Percentiles rank a stretch among this genome's conserved stretches.
These are phyloP conservation scores for Mucor racemosus DNA, from an alignment of 371 early-diverging fungal species.

Conservation along the genomic window DNA sequence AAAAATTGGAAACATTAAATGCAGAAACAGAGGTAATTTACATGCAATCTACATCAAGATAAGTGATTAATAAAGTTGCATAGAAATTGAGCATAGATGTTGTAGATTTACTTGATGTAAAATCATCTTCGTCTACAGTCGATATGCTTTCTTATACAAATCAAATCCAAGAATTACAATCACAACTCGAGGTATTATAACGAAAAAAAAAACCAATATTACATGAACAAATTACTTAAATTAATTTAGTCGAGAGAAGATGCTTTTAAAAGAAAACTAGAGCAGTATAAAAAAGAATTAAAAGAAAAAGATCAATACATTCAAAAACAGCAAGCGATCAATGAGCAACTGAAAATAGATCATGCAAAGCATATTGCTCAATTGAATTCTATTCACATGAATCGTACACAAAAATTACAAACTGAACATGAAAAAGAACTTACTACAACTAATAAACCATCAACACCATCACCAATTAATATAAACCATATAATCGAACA, in stretches of 20 bases:
- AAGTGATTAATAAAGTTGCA: too few relatives aligned
- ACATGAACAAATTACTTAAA: not conserved
- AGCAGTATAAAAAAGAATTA: not conserved
- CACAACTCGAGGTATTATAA: conserved; percentile 25
- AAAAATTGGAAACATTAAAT: not conserved
- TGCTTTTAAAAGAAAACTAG: conserved; percentile 10
- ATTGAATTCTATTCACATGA: not conserved
- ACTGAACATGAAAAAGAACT: not conserved
- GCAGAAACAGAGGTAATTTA: conserved; percentile 8
- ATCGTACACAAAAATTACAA: not conserved
- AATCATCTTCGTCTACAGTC: not conserved
- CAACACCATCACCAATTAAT: not conserved
- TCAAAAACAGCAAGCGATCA: conserved; percentile 4
- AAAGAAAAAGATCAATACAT: conserved; percentile 3
- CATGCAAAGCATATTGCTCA: conserved; percentile 13
- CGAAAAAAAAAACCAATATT: not conserved
- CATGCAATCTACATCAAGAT: not conserved
- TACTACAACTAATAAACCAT: not conserved
- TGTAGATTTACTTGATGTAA: conserved; percentile 14
- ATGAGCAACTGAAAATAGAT: not conserved
- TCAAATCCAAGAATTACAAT: conserved; percentile 17
- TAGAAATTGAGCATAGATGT: conserved; percentile 6
- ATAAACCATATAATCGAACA: conserved; percentile 17
- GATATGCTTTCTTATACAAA: not conserved
- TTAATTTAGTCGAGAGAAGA: conserved; percentile 12